These are phyloP conservation scores for Xylaria multiplex DNA, from an alignment of 2,329 filamentous ascomycete species.

Conservation along the genomic window DNA sequence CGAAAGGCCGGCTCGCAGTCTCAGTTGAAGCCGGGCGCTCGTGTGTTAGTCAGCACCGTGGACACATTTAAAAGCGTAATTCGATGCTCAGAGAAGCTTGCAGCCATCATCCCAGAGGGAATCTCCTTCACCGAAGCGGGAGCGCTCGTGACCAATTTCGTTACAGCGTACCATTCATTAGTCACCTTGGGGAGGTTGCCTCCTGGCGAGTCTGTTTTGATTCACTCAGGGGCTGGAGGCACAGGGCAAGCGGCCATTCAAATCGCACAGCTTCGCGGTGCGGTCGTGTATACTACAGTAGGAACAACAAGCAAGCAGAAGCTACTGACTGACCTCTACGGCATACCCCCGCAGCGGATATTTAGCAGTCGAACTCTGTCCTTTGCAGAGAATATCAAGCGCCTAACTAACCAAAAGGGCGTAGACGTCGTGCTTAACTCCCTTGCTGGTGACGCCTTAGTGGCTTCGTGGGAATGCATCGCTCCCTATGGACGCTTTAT, in stretches of 20 bases:
- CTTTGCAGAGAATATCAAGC: conserved; percentile 22
- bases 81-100: too few species aligned
- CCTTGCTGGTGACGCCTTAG: conserved; percentile 20
- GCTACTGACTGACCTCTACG: conserved; percentile 18
- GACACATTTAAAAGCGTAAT: too few species aligned
- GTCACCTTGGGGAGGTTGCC: conserved; percentile 40
- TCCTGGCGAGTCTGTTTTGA: conserved; percentile 36
- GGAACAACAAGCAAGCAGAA: conserved; percentile 16
- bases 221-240: conserved; percentile 37
- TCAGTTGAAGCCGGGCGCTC: too few species aligned
- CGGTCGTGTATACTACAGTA: conserved; percentile 43
- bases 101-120: too few species aligned
- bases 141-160: not conserved
- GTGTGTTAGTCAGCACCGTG: too few species aligned
- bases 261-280: conserved; percentile 28
- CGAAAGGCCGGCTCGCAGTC: too few species aligned
- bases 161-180: conserved; percentile 41
- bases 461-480: conserved; percentile 31
- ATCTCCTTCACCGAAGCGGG: too few species aligned
- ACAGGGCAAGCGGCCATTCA: conserved; percentile 34
- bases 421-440: conserved; percentile 29
- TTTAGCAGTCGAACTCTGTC: conserved; percentile 27
- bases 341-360: conserved; percentile 19
- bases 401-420: conserved; percentile 5
- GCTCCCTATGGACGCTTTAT: conserved; percentile 48